phyloP scores from a whole-genome alignment of 306 rosid species.

The barrel medic (Medicago truncatula) region DNA sequence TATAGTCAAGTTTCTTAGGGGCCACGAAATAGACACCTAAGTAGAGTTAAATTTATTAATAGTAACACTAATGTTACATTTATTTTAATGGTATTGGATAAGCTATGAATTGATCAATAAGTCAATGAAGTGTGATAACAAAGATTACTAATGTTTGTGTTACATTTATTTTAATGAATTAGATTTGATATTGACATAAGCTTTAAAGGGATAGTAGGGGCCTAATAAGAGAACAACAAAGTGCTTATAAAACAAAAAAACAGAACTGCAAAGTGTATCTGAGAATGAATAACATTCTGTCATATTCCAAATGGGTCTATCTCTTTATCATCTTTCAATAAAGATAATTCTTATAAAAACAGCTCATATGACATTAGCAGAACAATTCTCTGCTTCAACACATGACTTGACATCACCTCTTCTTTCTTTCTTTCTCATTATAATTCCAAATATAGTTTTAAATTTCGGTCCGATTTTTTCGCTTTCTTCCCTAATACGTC shows the following conservation, averaged over 20 bases:
- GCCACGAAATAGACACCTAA: slow-evolving; percentile 42
- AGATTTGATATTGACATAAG: slow-evolving; percentile 43
- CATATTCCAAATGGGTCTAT: slow-evolving; percentile 60
- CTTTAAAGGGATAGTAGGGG: slow-evolving; percentile 41
- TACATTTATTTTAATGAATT: slow-evolving; percentile 33
- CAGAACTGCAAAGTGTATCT: slow-evolving; percentile 51
- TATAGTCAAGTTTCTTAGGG: slow-evolving; percentile 31
- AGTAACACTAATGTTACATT: slow-evolving; percentile 16
- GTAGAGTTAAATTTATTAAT: slow-evolving; percentile 1
- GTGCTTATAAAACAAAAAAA: background rate
- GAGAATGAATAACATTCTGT: slow-evolving; percentile 46
- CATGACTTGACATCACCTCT: slow-evolving; percentile 70
- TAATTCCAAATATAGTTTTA: background rate
- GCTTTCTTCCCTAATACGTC: no score
- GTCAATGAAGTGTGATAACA: slow-evolving; percentile 28
- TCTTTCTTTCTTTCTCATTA: slow-evolving; percentile 46
- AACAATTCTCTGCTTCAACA: slow-evolving; percentile 50
- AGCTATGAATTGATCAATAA: slow-evolving; percentile 18
- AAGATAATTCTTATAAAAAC: slow-evolving; percentile 57
- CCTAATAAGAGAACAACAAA: slow-evolving; percentile 40
- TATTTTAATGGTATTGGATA: slow-evolving; percentile 20
- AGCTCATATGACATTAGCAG: slow-evolving; percentile 43
- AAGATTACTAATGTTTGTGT: background rate
- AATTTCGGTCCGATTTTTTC: no score
- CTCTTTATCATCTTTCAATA: slow-evolving; percentile 69